A percentile compares a stretch with the other conserved stretches of the same genome.
Evolutionary conservation across 352 stramenopile genomes (phyloP).

Genomic region (Pythium sp.): DNA sequence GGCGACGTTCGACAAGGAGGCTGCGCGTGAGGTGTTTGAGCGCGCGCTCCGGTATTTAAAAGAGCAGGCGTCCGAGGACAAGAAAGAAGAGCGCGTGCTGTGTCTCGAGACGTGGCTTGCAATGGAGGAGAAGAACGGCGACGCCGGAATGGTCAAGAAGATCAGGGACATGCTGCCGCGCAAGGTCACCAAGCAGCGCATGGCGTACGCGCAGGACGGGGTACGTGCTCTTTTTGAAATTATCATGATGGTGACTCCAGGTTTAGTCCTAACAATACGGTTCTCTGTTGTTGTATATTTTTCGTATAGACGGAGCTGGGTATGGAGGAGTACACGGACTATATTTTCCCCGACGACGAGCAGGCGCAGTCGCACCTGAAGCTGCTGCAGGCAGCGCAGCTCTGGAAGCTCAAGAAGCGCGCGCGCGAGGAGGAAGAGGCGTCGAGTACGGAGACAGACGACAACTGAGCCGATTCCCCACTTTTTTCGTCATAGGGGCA

Average conservation of each 20-base stretch:
- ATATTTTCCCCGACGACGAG: constrained; percentile 98
- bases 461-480: neutral
- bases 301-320: constrained; percentile 74
- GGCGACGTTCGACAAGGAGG: constrained; percentile 50
- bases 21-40: constrained; percentile 88
- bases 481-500: neutral
- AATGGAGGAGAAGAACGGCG: constrained; percentile 85
- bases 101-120: constrained; percentile 96
- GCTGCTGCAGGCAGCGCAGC: constrained; percentile 95
- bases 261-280: constrained; percentile 6
- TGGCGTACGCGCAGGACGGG: constrained; percentile 90
- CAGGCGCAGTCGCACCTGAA: constrained; percentile 95
- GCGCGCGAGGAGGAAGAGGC: constrained; percentile 41
- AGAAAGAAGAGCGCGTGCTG: constrained; percentile 95
- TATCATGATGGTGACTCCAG: constrained; percentile 8
- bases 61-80: constrained; percentile 55
- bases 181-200: constrained; percentile 96
- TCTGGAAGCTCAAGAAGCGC: constrained; percentile 94
- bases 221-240: constrained; percentile 40
- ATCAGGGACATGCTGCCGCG: constrained; percentile 93
- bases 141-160: constrained; percentile 65
- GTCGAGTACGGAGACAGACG: constrained; percentile 5
- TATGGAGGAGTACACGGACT: constrained; percentile 99
- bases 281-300: neutral
- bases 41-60: constrained; percentile 92